Conservation (phyloP, 2,329 filamentous ascomycete species). For the Alternaria sp. region DNA sequence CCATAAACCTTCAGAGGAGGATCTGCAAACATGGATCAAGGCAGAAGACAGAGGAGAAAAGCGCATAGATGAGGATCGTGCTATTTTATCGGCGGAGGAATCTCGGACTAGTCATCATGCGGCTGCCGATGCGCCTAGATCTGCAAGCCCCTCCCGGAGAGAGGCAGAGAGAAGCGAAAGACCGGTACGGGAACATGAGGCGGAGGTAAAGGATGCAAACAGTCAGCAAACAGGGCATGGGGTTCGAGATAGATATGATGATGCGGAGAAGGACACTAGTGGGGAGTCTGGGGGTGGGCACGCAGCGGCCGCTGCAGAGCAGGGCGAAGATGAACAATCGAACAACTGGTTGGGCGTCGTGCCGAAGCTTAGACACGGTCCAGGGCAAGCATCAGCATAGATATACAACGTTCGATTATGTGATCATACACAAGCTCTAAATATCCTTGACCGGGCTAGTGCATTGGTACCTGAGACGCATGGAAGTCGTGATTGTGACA, state of each 20-base stretch:
- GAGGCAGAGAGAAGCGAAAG: conserved; percentile 6
- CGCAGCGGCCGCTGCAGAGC: neutral
- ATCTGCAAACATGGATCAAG: conserved; percentile 34
- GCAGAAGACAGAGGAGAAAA: conserved; percentile 25
- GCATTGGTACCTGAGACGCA: neutral
- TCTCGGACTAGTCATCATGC: neutral
- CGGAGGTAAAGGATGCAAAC: neutral
- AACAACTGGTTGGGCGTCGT: conserved; percentile 18
- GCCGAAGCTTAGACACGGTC: conserved; percentile 15
- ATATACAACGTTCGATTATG: neutral
- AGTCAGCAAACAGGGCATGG: neutral
- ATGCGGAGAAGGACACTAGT: neutral
- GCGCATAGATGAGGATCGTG: conserved; percentile 25
- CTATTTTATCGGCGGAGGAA: conserved; percentile 1
- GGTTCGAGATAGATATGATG: conserved; percentile 9
- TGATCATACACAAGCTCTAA: neutral
- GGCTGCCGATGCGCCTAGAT: neutral
- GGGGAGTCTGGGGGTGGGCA: neutral
- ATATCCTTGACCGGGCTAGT: neutral
- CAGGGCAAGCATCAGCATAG: conserved; percentile 1
- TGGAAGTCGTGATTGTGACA: neutral
- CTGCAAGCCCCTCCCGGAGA: neutral
- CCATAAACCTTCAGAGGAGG: conserved; percentile 40
- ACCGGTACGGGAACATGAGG: conserved; percentile 2
- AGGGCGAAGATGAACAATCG: conserved; percentile 10